A percentile compares a stretch with the other conserved stretches of the same genome.
These are phyloP conservation scores for Cercospora sojina DNA, from an alignment of 2,329 filamentous ascomycete genomes.

Conservation along the genomic window DNA sequence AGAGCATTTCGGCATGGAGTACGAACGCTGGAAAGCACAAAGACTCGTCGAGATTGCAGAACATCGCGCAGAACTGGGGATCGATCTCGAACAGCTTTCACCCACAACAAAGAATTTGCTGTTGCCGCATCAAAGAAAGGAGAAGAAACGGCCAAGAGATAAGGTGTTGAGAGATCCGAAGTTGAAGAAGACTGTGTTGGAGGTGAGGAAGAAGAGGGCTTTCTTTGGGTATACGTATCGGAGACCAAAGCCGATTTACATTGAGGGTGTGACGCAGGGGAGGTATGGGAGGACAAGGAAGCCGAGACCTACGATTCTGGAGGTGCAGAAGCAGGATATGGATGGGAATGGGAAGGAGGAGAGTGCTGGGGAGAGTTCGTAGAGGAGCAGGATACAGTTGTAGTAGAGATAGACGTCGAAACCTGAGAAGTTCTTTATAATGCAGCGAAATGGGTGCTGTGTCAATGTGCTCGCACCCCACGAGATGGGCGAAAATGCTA, in stretches of 20 bases:
- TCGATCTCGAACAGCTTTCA: neutral
- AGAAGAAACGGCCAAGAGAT: conserved; percentile 80
- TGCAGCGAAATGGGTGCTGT: neutral
- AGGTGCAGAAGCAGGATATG: conserved; percentile 19
- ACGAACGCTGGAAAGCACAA: conserved; percentile 34
- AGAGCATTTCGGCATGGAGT: conserved; percentile 34
- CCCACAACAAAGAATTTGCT: neutral
- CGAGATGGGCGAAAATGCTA: neutral
- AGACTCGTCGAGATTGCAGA: conserved; percentile 31
- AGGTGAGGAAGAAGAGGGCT: conserved; percentile 75
- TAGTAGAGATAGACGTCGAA: neutral
- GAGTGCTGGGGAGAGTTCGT: neutral
- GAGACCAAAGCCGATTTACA: conserved; percentile 33
- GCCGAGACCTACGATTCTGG: conserved; percentile 30
- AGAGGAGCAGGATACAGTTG: neutral
- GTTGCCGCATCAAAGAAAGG: conserved; percentile 48
- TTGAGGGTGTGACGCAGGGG: conserved; percentile 15
- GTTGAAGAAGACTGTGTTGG: conserved; percentile 67
- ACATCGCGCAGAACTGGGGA: conserved; percentile 22
- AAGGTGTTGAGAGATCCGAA: conserved; percentile 73
- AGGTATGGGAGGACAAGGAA: conserved; percentile 20
- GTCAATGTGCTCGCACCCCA: neutral
- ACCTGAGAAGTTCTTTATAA: neutral
- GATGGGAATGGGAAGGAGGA: conserved; percentile 1
- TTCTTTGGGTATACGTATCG: conserved; percentile 91